Percentiles rank a stretch among this genome's conserved stretches.
These are phyloP conservation scores for Wickerhamiella vanderwaltii DNA, from an alignment of 805 yeast genomes.

Conservation along the genomic window DNA sequence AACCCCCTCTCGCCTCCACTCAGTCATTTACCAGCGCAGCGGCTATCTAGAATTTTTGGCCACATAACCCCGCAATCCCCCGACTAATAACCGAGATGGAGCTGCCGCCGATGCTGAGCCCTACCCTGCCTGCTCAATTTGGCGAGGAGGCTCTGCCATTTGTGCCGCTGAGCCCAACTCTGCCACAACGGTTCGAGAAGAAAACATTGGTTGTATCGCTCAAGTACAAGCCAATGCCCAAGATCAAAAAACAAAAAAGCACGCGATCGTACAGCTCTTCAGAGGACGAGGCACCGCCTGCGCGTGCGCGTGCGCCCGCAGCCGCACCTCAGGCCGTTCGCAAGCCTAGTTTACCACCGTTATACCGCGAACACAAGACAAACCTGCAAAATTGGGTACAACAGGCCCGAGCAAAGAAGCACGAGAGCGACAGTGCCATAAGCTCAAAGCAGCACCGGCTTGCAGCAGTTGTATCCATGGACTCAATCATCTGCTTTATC, in stretches of 20 bases:
- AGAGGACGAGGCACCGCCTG: background rate
- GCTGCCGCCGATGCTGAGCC: conserved; percentile 30
- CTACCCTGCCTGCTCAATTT: conserved; percentile 28
- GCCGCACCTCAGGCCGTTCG: too few relatives aligned
- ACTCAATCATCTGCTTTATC: conserved; percentile 32
- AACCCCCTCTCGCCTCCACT: too few relatives aligned
- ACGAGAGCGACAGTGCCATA: conserved; percentile 29
- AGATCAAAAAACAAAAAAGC: background rate
- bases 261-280: background rate
- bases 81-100: too few relatives aligned
- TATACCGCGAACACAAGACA: conserved; percentile 20
- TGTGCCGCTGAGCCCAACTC: conserved; percentile 31
- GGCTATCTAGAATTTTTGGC: too few relatives aligned
- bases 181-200: conserved; percentile 27
- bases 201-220: conserved; percentile 8
- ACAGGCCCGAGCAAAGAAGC: conserved; percentile 30
- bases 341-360: conserved; percentile 17
- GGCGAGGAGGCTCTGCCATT: conserved; percentile 23
- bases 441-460: conserved; percentile 21
- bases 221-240: conserved; percentile 7
- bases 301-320: too few relatives aligned
- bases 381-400: conserved; percentile 30
- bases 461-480: conserved; percentile 30
- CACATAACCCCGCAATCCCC: too few relatives aligned
- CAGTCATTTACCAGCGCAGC: too few relatives aligned